Evolutionary conservation across 2,329 filamentous ascomycete species (phyloP).

Genomic region (Botryotinia narcissicola): DNA sequence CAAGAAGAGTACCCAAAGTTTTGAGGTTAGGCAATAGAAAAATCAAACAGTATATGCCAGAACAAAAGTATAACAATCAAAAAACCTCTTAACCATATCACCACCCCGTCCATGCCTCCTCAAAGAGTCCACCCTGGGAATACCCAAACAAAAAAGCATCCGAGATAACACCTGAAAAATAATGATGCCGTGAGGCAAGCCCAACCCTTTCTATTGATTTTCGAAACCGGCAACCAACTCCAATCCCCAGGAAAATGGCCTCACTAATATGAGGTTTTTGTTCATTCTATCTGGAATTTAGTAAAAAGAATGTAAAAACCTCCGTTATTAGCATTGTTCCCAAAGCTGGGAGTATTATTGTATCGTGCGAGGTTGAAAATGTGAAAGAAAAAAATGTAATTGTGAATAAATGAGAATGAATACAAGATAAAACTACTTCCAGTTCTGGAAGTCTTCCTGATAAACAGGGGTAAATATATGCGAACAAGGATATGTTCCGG

Average conservation of each 20-base stretch:
- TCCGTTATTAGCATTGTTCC: not conserved
- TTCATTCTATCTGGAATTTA: not conserved
- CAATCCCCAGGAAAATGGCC: not conserved
- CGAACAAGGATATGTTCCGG: not conserved
- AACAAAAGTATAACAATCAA: not conserved
- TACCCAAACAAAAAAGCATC: not conserved
- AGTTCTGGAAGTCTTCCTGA: not conserved
- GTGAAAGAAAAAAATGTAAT: not conserved
- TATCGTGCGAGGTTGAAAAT: not conserved
- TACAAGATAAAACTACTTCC: not conserved
- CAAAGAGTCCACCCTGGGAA: not conserved
- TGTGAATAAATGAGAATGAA: not conserved
- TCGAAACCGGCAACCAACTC: slow-evolving; percentile 11
- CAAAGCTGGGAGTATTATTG: not conserved
- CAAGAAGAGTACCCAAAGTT: not conserved
- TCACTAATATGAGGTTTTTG: not conserved
- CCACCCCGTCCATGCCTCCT: not conserved
- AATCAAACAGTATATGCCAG: too few relatives aligned
- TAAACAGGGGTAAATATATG: too few relatives aligned
- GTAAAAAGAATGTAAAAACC: not conserved
- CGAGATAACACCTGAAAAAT: slow-evolving; percentile 4
- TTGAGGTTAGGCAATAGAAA: not conserved
- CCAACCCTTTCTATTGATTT: slow-evolving; percentile 14
- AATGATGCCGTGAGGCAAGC: slow-evolving; percentile 18
- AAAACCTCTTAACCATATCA: not conserved